Evolutionary conservation across 805 yeast genomes (phyloP).

Genomic region (Hanseniaspora hatyaiensis): DNA sequence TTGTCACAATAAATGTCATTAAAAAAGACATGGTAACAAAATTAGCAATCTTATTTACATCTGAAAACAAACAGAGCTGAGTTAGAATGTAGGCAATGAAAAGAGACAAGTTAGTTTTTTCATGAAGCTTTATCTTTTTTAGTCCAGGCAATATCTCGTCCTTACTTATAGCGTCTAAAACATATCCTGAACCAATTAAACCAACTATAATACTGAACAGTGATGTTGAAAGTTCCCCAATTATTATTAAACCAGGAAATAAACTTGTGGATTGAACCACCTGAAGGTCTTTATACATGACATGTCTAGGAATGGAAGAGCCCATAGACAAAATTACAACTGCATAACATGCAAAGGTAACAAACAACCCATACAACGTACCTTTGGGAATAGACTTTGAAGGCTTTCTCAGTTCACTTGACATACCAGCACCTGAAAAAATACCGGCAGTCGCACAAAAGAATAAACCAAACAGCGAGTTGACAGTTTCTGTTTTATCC

Average conservation of each 20-base stretch:
- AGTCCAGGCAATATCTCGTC: constrained; percentile 82
- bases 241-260: constrained; percentile 52
- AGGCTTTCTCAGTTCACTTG: constrained; percentile 80
- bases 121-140: constrained; percentile 9
- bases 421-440: constrained; percentile 97
- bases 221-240: constrained; percentile 89
- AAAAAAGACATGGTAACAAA: constrained; percentile 94
- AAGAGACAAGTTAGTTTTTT: constrained; percentile 21
- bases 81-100: constrained; percentile 75
- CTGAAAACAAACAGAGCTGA: constrained; percentile 76
- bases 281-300: constrained; percentile 68
- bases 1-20: constrained; percentile 90
- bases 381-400: constrained; percentile 86
- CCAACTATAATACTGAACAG: constrained; percentile 91
- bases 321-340: constrained; percentile 77
- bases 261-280: constrained; percentile 72
- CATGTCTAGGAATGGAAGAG: constrained; percentile 61
- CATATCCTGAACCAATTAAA: constrained; percentile 85
- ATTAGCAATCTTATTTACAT: constrained; percentile 87
- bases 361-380: constrained; percentile 69
- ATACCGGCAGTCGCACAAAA: constrained; percentile 99
- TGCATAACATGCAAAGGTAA: constrained; percentile 68
- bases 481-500: constrained; percentile 56
- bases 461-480: constrained; percentile 82
- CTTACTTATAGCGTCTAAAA: constrained; percentile 80